Percentiles rank a stretch among this genome's conserved stretches.
Conservation (phyloP, 495 filamentous ascomycete species). For the Lepidopterella palustris region DNA sequence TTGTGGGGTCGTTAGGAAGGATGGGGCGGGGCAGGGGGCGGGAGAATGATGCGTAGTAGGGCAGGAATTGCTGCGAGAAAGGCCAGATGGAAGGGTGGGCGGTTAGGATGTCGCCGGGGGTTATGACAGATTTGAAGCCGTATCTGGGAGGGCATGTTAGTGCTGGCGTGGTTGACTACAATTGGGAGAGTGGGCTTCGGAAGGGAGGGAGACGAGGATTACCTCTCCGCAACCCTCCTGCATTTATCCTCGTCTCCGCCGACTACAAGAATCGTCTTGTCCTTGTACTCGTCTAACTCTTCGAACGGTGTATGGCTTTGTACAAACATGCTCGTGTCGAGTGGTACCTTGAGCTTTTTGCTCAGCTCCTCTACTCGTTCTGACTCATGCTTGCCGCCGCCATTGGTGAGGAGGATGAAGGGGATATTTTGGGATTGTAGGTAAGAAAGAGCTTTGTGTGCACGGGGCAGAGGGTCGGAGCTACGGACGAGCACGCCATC, state of each 20-base stretch:
- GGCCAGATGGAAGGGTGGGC: conserved; percentile 74
- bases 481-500: conserved; percentile 93
- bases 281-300: conserved; percentile 46
- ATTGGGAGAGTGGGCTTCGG: conserved; percentile 29
- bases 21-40: conserved; percentile 53
- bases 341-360: conserved; percentile 50
- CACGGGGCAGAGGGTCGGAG: conserved; percentile 71
- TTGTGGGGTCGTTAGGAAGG: conserved; percentile 34
- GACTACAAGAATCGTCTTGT: conserved; percentile 72
- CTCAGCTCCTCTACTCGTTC: conserved; percentile 66
- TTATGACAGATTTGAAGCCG: conserved; percentile 80
- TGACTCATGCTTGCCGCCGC: conserved; percentile 71
- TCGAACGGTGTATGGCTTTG: conserved; percentile 82
- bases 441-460: conserved; percentile 62
- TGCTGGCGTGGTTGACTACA: conserved; percentile 7
- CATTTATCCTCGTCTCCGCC: conserved; percentile 75
- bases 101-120: conserved; percentile 72
- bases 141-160: conserved; percentile 43
- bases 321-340: conserved; percentile 62
- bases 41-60: conserved; percentile 56
- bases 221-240: conserved; percentile 60
- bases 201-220: conserved; percentile 1
- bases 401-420: conserved; percentile 84
- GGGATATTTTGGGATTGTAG: conserved; percentile 67
- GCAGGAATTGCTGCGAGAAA: conserved; percentile 56